Evolutionary conservation across 2,329 filamentous ascomycete genomes (phyloP), one percentile per base, ranked within the genome.

Genomic region (Ophiostoma angusticollis): DNA sequence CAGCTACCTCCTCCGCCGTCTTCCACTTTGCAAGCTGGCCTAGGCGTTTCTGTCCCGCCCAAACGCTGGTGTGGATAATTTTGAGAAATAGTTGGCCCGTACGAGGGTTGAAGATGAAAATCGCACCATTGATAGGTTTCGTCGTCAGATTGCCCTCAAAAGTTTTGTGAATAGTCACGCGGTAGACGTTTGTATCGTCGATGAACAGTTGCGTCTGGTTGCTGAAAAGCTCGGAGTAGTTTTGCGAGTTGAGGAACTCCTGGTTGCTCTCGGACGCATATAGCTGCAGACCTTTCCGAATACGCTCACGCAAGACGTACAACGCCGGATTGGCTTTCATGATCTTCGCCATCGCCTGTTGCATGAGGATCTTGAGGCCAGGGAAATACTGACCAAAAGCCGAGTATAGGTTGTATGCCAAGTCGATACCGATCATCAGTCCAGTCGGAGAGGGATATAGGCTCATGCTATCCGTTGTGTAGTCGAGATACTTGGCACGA

Each of bases 101-200:
- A 42, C 89, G 78, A n/a, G 93, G 91, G 58, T 98, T 98, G 74
- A 98, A 96, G 56, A 98, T 98, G 68, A 98, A 98, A 58, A 98
- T 96, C 32, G 93, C 91, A 57, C 91, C 91, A 58, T 98, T 98
- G 70, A 98, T 98, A 4, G 91, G 91, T 63, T 98, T 98, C 2
- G 91, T 98, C 0, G 91, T 98, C 74, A 98, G 68, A 57, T 98
- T 98, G 52, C 91, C 91, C 61, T 98, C 91, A 47, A 98, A 98
- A 0, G 91, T 98, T 74, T 98, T 98, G 70, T 98, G 91, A 47
- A 98, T 98, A 0, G 91, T 98, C 45, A 98, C 91, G 66, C 91
- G 87, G 58, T 98, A 98, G 37, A 98, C 93, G 53, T 98, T 98
- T 44, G 91, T 98, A 57, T 98, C 91, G 52, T 98, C 91, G 47